Base-by-base conservation (phyloP, 1,284 basidiomycete genomes). In the Takashimella tepidaria region DNA sequence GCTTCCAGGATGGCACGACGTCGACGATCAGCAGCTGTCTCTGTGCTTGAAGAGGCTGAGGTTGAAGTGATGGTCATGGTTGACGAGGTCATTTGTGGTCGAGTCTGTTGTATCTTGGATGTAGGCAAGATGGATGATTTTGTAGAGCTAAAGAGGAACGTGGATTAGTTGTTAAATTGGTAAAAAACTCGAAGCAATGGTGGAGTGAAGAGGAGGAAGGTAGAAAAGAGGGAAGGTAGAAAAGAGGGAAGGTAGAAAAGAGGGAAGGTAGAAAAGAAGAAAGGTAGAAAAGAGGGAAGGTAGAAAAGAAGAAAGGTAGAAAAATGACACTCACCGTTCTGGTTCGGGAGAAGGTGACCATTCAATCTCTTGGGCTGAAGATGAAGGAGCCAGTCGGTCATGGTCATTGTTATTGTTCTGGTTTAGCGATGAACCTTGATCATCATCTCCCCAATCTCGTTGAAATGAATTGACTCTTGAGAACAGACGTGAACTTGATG, bases 1-100 rank as follows among this genome's bases (percentile, higher is more conserved):
- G 69, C 69, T 2, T 66, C 70, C 21, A 74, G 54, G 40, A 76
- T 73, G 0, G 72, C 74, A 46, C 63, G 62, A 23, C 72, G 58
- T 23, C 74, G 60, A 26, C 67, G 50, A 11, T 70, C 66, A 1
- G 64, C 64, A 2, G 70, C 56, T 2, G 64, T 66, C 51, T 66
- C 62, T 31, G 25, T 27, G 25, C 44, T 19, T n/a, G n/a, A n/a
- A n/a, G n/a, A n/a, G n/a, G n/a, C n/a, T n/a, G n/a, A n/a, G n/a
- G n/a, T n/a, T n/a, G n/a, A n/a, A n/a, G n/a, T n/a, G n/a, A n/a
- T n/a, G 49, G 49, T 45, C 49, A 54, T 22, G 45, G 46, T 40
- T 21, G 54, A 48, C 49, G 51, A 31, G 22, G 47, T n/a, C n/a
- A n/a, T n/a, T n/a, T n/a, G n/a, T n/a, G n/a, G n/a, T n/a, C n/a